These are phyloP conservation scores for Phytophthora aleatoria DNA, from an alignment of 352 stramenopile genomes.

Conservation along the genomic window DNA sequence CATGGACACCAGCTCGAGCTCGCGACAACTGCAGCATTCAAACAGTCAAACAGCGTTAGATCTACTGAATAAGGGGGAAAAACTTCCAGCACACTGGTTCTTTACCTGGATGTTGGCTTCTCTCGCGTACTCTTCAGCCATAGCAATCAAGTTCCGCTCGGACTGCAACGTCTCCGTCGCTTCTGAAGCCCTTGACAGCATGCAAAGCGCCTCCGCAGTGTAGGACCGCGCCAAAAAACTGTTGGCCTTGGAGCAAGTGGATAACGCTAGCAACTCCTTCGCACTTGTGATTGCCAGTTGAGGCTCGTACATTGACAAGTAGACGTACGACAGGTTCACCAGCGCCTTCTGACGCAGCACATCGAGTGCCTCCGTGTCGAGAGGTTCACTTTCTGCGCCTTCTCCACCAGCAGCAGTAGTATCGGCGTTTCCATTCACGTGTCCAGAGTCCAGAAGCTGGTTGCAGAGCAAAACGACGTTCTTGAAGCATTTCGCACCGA, in stretches of 20 bases:
- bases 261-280: slow-evolving; percentile 75
- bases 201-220: slow-evolving; percentile 88
- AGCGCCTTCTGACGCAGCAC: slow-evolving; percentile 84
- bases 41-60: slow-evolving; percentile 8
- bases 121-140: slow-evolving; percentile 79
- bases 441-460: slow-evolving; percentile 62
- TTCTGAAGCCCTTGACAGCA: slow-evolving; percentile 85
- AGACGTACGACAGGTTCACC: slow-evolving; percentile 89
- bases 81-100: neutral
- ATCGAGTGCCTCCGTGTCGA: slow-evolving; percentile 66
- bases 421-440: slow-evolving; percentile 38
- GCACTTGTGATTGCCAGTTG: slow-evolving; percentile 84
- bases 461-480: slow-evolving; percentile 86
- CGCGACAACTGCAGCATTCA: slow-evolving; percentile 46
- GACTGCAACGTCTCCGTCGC: slow-evolving; percentile 76
- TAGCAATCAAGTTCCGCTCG: slow-evolving; percentile 71
- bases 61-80: neutral
- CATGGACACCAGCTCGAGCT: slow-evolving; percentile 77
- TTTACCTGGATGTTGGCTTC: slow-evolving; percentile 78
- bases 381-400: slow-evolving; percentile 31
- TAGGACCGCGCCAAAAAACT: slow-evolving; percentile 87
- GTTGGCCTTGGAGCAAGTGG: slow-evolving; percentile 75
- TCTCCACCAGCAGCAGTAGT: slow-evolving; percentile 14
- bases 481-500: slow-evolving; percentile 89
- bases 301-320: slow-evolving; percentile 92